phyloP scores from a whole-genome alignment of 495 filamentous ascomycete genomes.

The Arthonia radiata region DNA sequence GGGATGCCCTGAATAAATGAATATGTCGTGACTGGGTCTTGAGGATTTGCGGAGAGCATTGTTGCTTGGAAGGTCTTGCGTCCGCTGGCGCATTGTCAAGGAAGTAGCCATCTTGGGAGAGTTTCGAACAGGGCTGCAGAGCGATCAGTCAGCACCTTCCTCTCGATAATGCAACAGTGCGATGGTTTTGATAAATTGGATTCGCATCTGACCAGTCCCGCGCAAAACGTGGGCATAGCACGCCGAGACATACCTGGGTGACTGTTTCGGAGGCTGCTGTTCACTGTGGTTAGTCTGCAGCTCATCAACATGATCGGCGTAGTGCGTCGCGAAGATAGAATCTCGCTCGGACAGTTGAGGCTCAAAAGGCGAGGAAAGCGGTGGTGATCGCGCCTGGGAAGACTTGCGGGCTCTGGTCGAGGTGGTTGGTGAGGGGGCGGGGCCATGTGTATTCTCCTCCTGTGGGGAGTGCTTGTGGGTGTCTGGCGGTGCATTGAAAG shows the following conservation, averaged over 20 bases:
- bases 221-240: constrained; percentile 25
- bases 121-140: constrained; percentile 12
- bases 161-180: constrained; percentile 2
- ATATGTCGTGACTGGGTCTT: constrained; percentile 4
- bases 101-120: no score
- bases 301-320: no score
- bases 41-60: constrained; percentile 3
- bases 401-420: no score
- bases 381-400: no score
- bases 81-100: constrained; percentile 2
- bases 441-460: no score
- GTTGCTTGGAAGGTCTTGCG: constrained; percentile 3
- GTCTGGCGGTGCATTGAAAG: no score
- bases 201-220: constrained; percentile 4
- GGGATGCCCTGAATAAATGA: no score
- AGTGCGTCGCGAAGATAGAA: constrained; percentile 38
- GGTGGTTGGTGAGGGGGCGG: no score
- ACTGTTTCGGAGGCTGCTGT: no score
- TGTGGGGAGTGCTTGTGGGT: no score
- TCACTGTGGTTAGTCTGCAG: no score
- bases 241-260: constrained; percentile 21
- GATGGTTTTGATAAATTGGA: background rate
- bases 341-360: constrained; percentile 37
- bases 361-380: no score
- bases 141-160: constrained; percentile 19